phyloP scores from a whole-genome alignment of 495 filamentous ascomycete genomes.

The Neurospora discreta region DNA sequence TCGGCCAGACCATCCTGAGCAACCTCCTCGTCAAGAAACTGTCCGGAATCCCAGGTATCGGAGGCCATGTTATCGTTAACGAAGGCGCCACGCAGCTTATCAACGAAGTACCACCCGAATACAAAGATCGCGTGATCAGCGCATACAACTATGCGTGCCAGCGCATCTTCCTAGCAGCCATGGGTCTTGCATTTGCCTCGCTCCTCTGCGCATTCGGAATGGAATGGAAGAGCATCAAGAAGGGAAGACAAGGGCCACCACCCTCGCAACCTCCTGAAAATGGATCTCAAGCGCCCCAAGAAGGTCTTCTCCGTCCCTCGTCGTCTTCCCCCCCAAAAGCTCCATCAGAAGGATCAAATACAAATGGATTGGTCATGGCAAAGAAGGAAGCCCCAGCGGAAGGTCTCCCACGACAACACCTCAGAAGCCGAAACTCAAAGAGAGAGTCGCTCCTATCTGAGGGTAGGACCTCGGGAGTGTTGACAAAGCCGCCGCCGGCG shows the following conservation, averaged over 20 bases:
- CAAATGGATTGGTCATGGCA: background rate
- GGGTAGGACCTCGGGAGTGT: background rate
- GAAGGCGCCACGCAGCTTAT: constrained; percentile 48
- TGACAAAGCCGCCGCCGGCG: background rate
- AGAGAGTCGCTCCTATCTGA: background rate
- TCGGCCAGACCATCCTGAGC: constrained; percentile 53
- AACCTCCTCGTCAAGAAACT: constrained; percentile 45
- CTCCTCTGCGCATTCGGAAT: constrained; percentile 41
- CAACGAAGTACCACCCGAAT: constrained; percentile 31
- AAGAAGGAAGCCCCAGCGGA: background rate
- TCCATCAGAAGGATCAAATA: background rate
- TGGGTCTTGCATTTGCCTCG: constrained; percentile 42
- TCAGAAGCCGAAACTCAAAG: background rate
- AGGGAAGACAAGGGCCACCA: constrained; percentile 14
- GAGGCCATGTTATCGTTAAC: constrained; percentile 36
- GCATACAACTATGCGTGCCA: constrained; percentile 50
- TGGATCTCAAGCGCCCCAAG: constrained; percentile 10
- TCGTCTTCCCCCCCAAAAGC: background rate
- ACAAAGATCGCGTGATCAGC: constrained; percentile 28
- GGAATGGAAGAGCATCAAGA: constrained; percentile 54
- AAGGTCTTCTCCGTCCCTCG: background rate
- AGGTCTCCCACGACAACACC: background rate
- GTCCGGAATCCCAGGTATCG: constrained; percentile 30
- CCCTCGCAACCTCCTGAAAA: background rate
- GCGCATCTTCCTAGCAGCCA: constrained; percentile 39